Evolutionary conservation across 2,329 filamentous ascomycete genomes (phyloP), one percentile per base, ranked within the genome.

Genomic region (Aspergillus alliaceus): DNA sequence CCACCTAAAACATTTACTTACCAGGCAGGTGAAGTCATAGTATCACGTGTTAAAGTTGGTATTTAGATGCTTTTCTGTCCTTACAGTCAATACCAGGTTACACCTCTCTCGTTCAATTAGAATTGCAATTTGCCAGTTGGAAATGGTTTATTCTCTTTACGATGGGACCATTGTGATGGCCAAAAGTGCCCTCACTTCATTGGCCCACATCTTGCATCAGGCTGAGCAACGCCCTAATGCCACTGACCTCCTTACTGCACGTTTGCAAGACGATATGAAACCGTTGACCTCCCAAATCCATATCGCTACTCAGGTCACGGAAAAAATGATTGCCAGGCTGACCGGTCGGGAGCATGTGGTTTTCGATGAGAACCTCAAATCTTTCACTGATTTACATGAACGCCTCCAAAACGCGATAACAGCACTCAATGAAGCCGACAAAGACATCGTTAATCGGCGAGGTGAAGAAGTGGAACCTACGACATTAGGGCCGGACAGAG

Each of bases 181-280:
- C 24, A 53, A 66, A 53, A 46, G 52, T 40, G 59, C 66, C 66
- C 64, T 71, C 51, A 59, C 34, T 4, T 59, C 68, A 48, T 60
- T 71, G n/a, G 59, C 63, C 40, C 63, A 70, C 61, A 63, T 72
- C 61, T 66, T 72, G 48, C 57, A 60, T 48, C 46, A 65, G 62
- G 69, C 67, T 47, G 59, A 65, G n/a, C 18, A 57, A 40, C 51
- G 27, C 31, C 53, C 63, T 44, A 34, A 63, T 24, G 35, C 59
- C 25, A 35, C n/a, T 25, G 34, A 54, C 9, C 52, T 69, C 1
- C 63, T 65, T 52, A 18, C 46, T 5, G 58, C 66, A 53, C 63
- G 66, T 20, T 49, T 69, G 1, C 51, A 59, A 48, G 50, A 56
- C 1, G 60, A 65, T 57, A 69, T 69, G 65, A 60, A 66, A 42